phyloP scores from a whole-genome alignment of 495 filamentous ascomycete genomes.

The Lasiosphaeria ovina region DNA sequence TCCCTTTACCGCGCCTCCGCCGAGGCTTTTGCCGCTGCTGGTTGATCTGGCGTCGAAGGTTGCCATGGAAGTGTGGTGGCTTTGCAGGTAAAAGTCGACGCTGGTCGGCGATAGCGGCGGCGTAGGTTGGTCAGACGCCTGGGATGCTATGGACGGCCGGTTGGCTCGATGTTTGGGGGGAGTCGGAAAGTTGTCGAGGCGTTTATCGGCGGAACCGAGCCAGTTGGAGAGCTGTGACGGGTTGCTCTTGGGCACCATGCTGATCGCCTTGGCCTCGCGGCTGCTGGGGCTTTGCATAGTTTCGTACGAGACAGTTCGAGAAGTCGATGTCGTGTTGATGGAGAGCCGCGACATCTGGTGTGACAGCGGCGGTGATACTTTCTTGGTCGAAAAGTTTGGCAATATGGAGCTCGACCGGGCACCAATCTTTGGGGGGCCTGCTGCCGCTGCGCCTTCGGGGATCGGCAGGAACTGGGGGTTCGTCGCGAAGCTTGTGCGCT shows the following conservation, averaged over 20 bases:
- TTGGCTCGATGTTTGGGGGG: slow-evolving; percentile 18
- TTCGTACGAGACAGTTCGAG: slow-evolving; percentile 12
- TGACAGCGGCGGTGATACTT: slow-evolving; percentile 6
- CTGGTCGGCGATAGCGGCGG: slow-evolving; percentile 48
- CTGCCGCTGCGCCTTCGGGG: slow-evolving; percentile 11
- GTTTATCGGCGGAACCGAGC: slow-evolving; percentile 16
- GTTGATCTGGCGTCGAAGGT: slow-evolving; percentile 24
- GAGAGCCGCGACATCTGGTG: slow-evolving; percentile 20
- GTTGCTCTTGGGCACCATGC: slow-evolving; percentile 16
- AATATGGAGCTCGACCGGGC: slow-evolving; percentile 23
- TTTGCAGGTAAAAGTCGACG: slow-evolving; percentile 43
- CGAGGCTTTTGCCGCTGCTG: slow-evolving; percentile 21
- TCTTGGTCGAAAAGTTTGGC: slow-evolving; percentile 11
- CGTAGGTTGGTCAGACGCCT: slow-evolving; percentile 41
- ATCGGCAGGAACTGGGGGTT: slow-evolving; percentile 25
- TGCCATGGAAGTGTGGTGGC: slow-evolving; percentile 16
- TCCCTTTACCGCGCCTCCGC: slow-evolving; percentile 13
- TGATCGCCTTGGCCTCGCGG: slow-evolving; percentile 14
- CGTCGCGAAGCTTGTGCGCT: slow-evolving; percentile 25
- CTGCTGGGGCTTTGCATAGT: not conserved
- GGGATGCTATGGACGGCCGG: slow-evolving; percentile 14
- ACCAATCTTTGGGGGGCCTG: slow-evolving; percentile 14
- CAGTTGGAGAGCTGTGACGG: slow-evolving; percentile 15
- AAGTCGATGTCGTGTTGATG: slow-evolving; percentile 20
- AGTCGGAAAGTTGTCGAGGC: slow-evolving; percentile 33